A percentile compares a stretch with the other conserved stretches of the same genome.
Conservation (phyloP, 495 filamentous ascomycete genomes). For the Trichocladium uniseriatum region DNA sequence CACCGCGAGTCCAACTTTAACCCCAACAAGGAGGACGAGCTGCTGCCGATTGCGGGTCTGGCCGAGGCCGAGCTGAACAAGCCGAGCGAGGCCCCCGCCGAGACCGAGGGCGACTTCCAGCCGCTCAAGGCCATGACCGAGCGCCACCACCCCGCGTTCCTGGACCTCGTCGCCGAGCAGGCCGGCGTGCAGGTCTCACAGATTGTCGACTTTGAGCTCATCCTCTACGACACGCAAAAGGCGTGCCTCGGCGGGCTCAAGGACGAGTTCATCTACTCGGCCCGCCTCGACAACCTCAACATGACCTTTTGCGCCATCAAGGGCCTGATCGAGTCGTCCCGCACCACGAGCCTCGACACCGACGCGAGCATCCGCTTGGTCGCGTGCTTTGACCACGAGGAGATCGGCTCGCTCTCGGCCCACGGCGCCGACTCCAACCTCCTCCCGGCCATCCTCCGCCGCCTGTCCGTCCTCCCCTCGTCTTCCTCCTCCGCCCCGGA, state of each 20-base stretch:
- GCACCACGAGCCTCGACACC: slow-evolving; percentile 51
- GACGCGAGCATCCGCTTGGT: slow-evolving; percentile 81
- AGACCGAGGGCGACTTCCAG: slow-evolving; percentile 44
- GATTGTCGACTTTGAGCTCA: slow-evolving; percentile 88
- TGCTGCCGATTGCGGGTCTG: slow-evolving; percentile 87
- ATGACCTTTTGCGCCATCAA: slow-evolving; percentile 86
- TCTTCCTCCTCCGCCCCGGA: slow-evolving; percentile 34
- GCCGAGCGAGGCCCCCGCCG: slow-evolving; percentile 5
- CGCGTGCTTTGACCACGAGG: slow-evolving; percentile 93
- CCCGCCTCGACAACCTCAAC: slow-evolving; percentile 85
- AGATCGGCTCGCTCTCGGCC: slow-evolving; percentile 83
- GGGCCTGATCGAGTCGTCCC: slow-evolving; percentile 73
- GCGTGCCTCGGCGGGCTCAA: slow-evolving; percentile 80
- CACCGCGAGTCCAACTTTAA: slow-evolving; percentile 74
- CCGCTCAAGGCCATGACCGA: slow-evolving; percentile 69
- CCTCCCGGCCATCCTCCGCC: slow-evolving; percentile 77
- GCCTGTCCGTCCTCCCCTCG: slow-evolving; percentile 66
- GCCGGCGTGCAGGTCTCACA: slow-evolving; percentile 57
- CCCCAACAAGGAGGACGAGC: slow-evolving; percentile 94
- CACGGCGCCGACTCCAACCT: slow-evolving; percentile 92
- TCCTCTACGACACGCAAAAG: slow-evolving; percentile 91
- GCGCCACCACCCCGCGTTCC: slow-evolving; percentile 80
- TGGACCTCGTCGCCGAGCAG: slow-evolving; percentile 78
- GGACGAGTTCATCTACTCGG: slow-evolving; percentile 89
- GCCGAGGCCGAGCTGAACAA: slow-evolving; percentile 81